A percentile compares a stretch with the other conserved stretches of the same genome.
Conservation (phyloP, 2,329 filamentous ascomycete genomes). For the Aspergillus fumigatus region DNA sequence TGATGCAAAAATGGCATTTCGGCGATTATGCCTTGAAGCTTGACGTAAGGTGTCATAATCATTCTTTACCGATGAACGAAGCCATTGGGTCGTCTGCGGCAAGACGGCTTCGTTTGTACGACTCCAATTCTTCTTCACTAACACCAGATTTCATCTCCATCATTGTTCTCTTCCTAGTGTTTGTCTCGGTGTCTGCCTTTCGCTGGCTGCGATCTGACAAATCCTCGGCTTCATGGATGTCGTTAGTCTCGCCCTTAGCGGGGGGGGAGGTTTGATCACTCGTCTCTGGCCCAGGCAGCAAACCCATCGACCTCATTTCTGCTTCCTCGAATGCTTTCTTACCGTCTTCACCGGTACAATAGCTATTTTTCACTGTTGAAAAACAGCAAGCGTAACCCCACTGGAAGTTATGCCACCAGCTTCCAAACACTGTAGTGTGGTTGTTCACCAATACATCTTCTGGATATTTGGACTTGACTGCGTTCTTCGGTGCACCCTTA, state of each 20-base stretch:
- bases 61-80: conserved; percentile 66
- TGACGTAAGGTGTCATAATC: not conserved
- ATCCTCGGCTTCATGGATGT: conserved; percentile 20
- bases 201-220: conserved; percentile 23
- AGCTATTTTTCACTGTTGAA: conserved; percentile 90
- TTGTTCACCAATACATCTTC: conserved; percentile 89
- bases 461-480: conserved; percentile 81
- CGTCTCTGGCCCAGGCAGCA: conserved; percentile 33
- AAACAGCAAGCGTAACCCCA: conserved; percentile 98
- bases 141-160: conserved; percentile 75
- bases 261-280: conserved; percentile 4
- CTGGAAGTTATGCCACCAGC: conserved; percentile 92
- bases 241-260: conserved; percentile 13
- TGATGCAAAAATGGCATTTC: conserved; percentile 2
- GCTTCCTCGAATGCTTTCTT: conserved; percentile 75
- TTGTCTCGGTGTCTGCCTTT: conserved; percentile 29
- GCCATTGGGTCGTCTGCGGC: conserved; percentile 84
- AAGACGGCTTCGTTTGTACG: conserved; percentile 71
- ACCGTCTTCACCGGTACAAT: conserved; percentile 90
- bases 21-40: not conserved
- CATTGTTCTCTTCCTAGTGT: conserved; percentile 66
- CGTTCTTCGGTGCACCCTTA: conserved; percentile 76
- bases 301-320: conserved; percentile 50
- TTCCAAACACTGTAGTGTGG: conserved; percentile 89
- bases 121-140: conserved; percentile 79